Conservation (phyloP, 2,329 filamentous ascomycete species). For the Colletotrichum sp. region DNA sequence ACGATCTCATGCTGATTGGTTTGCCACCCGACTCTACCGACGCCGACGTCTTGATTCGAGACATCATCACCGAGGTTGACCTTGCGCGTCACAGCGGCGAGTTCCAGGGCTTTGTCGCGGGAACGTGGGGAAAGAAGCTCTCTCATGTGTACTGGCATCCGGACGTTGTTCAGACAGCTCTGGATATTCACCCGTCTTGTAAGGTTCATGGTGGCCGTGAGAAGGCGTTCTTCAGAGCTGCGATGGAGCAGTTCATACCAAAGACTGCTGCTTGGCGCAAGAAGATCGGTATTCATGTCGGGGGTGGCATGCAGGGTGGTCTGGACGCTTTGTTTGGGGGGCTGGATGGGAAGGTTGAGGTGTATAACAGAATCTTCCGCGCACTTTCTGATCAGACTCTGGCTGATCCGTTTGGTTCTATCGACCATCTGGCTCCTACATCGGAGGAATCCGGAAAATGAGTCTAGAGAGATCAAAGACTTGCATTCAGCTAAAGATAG, state of each 20-base stretch:
- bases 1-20: neutral
- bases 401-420: neutral
- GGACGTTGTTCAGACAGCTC: rapidly evolving
- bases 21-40: neutral
- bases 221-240: neutral
- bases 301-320: neutral
- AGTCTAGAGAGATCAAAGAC: rapidly evolving
- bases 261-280: neutral
- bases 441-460: neutral
- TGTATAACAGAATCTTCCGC: neutral
- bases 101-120: neutral
- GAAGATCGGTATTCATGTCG: neutral
- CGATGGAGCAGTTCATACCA: neutral
- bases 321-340: neutral
- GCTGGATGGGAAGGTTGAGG: neutral
- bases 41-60: neutral
- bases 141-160: neutral
- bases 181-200: neutral
- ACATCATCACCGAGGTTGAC: neutral
- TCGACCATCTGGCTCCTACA: neutral
- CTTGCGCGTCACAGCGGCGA: neutral
- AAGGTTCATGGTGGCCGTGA: neutral
- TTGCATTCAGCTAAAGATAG: rapidly evolving
- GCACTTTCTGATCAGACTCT: neutral
- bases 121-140: neutral